These are phyloP conservation scores for Manihot esculenta DNA, from an alignment of 441 rosid genomes.

Conservation along the genomic window DNA sequence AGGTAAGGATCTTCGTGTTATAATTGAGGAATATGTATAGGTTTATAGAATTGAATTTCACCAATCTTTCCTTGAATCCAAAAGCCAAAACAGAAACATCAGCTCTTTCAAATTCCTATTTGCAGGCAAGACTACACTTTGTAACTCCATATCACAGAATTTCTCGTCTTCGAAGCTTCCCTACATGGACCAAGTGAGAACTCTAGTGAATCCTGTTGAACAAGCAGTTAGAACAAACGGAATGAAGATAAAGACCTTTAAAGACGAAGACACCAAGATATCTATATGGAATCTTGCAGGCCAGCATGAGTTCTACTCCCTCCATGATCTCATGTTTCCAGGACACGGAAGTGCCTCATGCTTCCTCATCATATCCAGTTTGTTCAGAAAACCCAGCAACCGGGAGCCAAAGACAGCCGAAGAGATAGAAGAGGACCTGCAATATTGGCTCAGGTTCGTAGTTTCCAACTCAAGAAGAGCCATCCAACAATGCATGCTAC, in stretches of 20 bases:
- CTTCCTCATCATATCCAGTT: constrained; percentile 77
- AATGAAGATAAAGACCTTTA: constrained; percentile 80
- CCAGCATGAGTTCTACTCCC: constrained; percentile 85
- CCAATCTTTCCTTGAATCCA: not conserved
- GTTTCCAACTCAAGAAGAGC: constrained; percentile 82
- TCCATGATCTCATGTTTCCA: constrained; percentile 95
- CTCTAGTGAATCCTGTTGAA: constrained; percentile 77
- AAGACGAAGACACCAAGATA: constrained; percentile 78
- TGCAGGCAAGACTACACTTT: constrained; percentile 79
- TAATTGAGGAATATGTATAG: not conserved
- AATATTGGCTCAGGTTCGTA: constrained; percentile 88
- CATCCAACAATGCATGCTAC: constrained; percentile 76
- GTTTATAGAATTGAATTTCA: constrained; percentile 4
- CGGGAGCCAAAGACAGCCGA: constrained; percentile 73
- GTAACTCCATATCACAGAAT: constrained; percentile 68
- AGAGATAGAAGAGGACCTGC: constrained; percentile 86
- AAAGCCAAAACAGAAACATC: constrained; percentile 2
- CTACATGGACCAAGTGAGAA: constrained; percentile 77
- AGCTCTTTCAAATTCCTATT: not conserved
- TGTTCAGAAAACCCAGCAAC: constrained; percentile 78
- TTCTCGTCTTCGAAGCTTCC: constrained; percentile 69
- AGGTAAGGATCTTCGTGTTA: constrained; percentile 36
- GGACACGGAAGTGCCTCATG: constrained; percentile 77
- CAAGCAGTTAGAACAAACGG: constrained; percentile 81
- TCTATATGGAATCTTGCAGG: constrained; percentile 92